Evolutionary conservation across 768 basidiomycete species (phyloP).

Genomic region (Mrakia hoshinonis): DNA sequence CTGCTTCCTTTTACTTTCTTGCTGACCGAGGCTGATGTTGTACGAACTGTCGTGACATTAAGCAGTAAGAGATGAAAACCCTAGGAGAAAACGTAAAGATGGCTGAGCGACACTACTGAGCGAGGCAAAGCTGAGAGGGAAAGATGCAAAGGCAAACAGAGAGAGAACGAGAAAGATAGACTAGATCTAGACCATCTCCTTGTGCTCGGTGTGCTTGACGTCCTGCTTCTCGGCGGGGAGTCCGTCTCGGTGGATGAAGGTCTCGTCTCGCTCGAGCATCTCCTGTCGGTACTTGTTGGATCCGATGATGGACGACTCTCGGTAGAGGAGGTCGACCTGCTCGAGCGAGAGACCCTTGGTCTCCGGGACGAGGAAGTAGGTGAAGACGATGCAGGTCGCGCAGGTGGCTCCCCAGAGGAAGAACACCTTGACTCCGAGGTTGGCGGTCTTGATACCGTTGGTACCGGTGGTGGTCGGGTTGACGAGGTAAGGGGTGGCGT

Average conservation of each 20-base stretch:
- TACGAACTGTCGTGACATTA: no score
- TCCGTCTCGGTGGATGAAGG: conserved; percentile 29
- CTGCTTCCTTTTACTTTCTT: no score
- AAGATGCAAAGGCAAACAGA: neutral
- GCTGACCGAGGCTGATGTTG: no score
- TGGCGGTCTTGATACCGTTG: conserved; percentile 27
- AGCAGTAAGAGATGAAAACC: neutral
- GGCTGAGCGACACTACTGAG: no score
- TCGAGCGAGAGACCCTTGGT: conserved; percentile 32
- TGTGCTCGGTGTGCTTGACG: conserved; percentile 19
- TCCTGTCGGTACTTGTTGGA: conserved; percentile 27
- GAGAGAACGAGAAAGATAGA: no score
- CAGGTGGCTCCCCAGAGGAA: conserved; percentile 74
- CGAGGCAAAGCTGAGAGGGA: neutral
- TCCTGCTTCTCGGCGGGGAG: conserved; percentile 11
- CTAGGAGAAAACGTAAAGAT: neutral
- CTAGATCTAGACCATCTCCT: conserved; percentile 11
- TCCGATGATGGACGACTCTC: conserved; percentile 25
- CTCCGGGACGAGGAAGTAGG: conserved; percentile 64
- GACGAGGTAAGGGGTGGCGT: conserved; percentile 32
- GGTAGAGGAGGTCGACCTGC: conserved; percentile 32
- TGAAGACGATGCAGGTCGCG: conserved; percentile 60
- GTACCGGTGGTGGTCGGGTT: conserved; percentile 22
- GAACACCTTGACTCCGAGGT: conserved; percentile 65
- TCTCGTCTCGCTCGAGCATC: conserved; percentile 29